Evolutionary conservation across 305 asterid species (phyloP).

Genomic region (Ajuga reptans): DNA sequence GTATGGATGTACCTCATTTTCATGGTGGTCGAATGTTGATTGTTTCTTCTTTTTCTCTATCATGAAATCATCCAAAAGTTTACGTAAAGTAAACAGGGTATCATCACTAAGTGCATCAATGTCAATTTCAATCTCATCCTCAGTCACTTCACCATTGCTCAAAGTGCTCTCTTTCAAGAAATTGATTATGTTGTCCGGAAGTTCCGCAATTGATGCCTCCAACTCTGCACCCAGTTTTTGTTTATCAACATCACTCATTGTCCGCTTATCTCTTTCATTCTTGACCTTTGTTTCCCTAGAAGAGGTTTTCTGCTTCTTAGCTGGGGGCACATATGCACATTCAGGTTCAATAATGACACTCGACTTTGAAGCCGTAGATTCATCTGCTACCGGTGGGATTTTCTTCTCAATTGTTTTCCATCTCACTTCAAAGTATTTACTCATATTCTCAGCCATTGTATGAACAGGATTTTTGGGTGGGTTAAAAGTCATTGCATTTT

Average conservation of each 20-base stretch:
- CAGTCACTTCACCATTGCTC: slow-evolving; percentile 38
- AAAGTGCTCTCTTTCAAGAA: slow-evolving; percentile 49
- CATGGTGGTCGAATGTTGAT: slow-evolving; percentile 29
- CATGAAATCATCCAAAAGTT: slow-evolving; percentile 53
- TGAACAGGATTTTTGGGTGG: slow-evolving; percentile 53
- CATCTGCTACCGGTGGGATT: slow-evolving; percentile 36
- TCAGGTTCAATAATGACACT: slow-evolving; percentile 39
- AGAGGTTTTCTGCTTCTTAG: slow-evolving; percentile 47
- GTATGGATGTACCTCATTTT: slow-evolving; percentile 39
- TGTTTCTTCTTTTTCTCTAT: slow-evolving; percentile 40
- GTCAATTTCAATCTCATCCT: slow-evolving; percentile 75
- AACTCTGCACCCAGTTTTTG: slow-evolving; percentile 47
- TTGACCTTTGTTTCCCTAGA: slow-evolving; percentile 35
- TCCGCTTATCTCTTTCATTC: slow-evolving; percentile 35
- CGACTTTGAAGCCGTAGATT: slow-evolving; percentile 36
- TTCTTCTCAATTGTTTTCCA: slow-evolving; percentile 56
- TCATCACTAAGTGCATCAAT: slow-evolving; percentile 54
- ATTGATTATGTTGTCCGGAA: slow-evolving; percentile 57
- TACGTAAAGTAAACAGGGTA: slow-evolving; percentile 45
- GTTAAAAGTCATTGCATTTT: slow-evolving; percentile 73
- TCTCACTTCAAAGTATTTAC: slow-evolving; percentile 47
- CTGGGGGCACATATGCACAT: slow-evolving; percentile 37
- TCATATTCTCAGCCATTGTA: slow-evolving; percentile 43
- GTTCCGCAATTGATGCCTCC: slow-evolving; percentile 46
- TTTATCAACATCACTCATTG: slow-evolving; percentile 49